Conservation (phyloP, 495 filamentous ascomycete genomes). For the Talaromyces wortmannii region DNA sequence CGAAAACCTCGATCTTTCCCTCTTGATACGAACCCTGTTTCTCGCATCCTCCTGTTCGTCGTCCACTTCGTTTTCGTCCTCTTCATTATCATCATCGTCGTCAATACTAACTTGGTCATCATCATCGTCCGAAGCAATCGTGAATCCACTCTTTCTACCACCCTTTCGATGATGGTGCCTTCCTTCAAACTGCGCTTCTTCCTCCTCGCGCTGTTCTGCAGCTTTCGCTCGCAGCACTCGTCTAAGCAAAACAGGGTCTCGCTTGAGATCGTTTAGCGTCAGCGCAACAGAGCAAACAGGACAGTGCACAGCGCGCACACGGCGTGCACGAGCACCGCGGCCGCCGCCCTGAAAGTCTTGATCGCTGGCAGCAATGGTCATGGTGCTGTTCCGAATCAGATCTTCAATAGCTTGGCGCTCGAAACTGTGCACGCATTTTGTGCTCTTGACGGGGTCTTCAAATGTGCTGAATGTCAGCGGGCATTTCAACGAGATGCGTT, state of each 20-base stretch:
- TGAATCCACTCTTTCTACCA: conserved; percentile 14
- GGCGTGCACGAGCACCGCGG: conserved; percentile 12
- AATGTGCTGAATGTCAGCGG: conserved; percentile 73
- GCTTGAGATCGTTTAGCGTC: conserved; percentile 30
- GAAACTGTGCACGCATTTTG: conserved; percentile 77
- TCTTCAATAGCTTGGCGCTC: conserved; percentile 64
- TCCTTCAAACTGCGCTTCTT: conserved; percentile 20
- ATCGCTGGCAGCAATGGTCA: conserved; percentile 13
- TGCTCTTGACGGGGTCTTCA: conserved; percentile 65
- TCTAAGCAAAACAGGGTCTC: conserved; percentile 34
- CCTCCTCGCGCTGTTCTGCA: conserved; percentile 25
- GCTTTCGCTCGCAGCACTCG: conserved; percentile 29
- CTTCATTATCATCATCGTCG: conserved; percentile 10
- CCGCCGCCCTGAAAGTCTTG: conserved; percentile 6
- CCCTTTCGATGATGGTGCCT: conserved; percentile 5
- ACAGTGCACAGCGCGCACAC: conserved; percentile 33
- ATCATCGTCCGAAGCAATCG: conserved; percentile 17
- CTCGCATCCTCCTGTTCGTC: conserved; percentile 5
- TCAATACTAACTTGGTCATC: conserved; percentile 6
- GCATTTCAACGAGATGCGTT: conserved; percentile 66
- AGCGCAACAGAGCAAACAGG: conserved; percentile 39
- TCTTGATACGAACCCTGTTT: conserved; percentile 11
- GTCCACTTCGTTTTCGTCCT: conserved; percentile 9
- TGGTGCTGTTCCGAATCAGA: conserved; percentile 44
- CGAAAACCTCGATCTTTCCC: conserved; percentile 9